phyloP scores from a whole-genome alignment of 768 basidiomycete genomes.

The Suillus subluteus region DNA sequence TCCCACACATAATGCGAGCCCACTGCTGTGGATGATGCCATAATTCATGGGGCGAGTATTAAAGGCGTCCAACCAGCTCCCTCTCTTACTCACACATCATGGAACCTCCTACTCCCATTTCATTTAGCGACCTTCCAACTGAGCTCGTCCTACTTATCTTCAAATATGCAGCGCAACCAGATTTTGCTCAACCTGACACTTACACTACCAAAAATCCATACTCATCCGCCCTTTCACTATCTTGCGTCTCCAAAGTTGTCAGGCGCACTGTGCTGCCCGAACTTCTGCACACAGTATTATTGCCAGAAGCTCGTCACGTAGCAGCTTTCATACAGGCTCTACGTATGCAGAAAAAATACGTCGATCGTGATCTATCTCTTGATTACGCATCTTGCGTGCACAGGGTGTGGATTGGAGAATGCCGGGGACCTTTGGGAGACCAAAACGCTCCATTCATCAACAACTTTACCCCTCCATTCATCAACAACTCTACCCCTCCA shows the following conservation, averaged over 20 bases:
- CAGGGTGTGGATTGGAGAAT: constrained; percentile 40
- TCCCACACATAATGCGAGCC: constrained; percentile 12
- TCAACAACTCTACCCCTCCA: too few relatives aligned
- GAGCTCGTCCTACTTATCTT: constrained; percentile 43
- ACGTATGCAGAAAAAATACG: constrained; percentile 26
- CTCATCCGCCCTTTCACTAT: constrained; percentile 34
- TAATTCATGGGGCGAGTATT: neutral
- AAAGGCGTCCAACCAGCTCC: neutral
- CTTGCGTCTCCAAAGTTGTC: constrained; percentile 36
- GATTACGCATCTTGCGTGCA: constrained; percentile 37
- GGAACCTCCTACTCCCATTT: constrained; percentile 9
- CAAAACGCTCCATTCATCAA: neutral
- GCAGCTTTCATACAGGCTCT: constrained; percentile 37
- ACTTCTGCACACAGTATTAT: constrained; percentile 43
- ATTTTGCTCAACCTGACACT: constrained; percentile 11
- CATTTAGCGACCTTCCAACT: constrained; percentile 33
- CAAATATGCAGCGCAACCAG: constrained; percentile 33
- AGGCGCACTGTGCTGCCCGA: constrained; percentile 41
- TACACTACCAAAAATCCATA: constrained; percentile 9
- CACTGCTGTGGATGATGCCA: neutral
- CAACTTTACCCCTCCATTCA: neutral
- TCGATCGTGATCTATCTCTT: constrained; percentile 27
- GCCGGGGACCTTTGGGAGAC: constrained; percentile 27
- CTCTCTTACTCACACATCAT: neutral
- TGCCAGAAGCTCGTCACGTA: constrained; percentile 19